phyloP scores from a whole-genome alignment of 768 basidiomycete species.

The Trametes cingulata region DNA sequence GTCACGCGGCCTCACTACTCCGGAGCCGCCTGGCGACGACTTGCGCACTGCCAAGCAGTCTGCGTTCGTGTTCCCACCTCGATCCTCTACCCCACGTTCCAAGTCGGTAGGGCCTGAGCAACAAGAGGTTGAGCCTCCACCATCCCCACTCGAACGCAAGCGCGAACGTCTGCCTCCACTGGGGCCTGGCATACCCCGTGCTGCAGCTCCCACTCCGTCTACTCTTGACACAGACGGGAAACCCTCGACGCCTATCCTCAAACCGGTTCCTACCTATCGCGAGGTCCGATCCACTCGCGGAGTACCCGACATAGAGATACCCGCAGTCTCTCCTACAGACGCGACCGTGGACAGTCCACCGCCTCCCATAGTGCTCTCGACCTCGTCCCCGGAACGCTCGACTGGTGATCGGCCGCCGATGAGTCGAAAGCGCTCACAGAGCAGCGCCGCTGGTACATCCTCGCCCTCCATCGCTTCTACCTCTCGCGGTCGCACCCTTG shows the following conservation, averaged over 20 bases:
- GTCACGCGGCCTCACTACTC: conserved; percentile 32
- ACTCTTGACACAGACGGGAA: not conserved
- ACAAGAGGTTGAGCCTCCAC: conserved; percentile 27
- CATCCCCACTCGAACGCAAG: conserved; percentile 11
- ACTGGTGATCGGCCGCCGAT: conserved; percentile 33
- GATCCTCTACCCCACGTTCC: conserved; percentile 33
- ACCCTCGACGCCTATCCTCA: not conserved
- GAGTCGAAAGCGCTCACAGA: conserved; percentile 45
- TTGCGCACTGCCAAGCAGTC: conserved; percentile 46
- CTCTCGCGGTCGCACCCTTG: conserved; percentile 21
- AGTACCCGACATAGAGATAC: conserved; percentile 43
- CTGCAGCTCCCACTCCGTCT: conserved; percentile 3
- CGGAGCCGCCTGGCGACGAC: conserved; percentile 42
- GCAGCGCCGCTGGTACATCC: conserved; percentile 37
- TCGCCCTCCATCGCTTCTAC: conserved; percentile 31
- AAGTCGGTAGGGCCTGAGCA: conserved; percentile 32
- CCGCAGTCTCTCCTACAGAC: conserved; percentile 24
- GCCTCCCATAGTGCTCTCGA: conserved; percentile 29
- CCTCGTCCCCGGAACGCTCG: conserved; percentile 31
- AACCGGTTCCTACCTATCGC: conserved; percentile 26
- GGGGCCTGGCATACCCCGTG: conserved; percentile 29
- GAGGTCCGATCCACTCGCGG: conserved; percentile 35
- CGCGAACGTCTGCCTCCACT: conserved; percentile 27
- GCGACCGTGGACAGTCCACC: conserved; percentile 22
- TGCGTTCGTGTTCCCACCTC: conserved; percentile 55